Evolutionary conservation across 352 stramenopile genomes (phyloP).

Genomic region (Globisporangium spiculum): DNA sequence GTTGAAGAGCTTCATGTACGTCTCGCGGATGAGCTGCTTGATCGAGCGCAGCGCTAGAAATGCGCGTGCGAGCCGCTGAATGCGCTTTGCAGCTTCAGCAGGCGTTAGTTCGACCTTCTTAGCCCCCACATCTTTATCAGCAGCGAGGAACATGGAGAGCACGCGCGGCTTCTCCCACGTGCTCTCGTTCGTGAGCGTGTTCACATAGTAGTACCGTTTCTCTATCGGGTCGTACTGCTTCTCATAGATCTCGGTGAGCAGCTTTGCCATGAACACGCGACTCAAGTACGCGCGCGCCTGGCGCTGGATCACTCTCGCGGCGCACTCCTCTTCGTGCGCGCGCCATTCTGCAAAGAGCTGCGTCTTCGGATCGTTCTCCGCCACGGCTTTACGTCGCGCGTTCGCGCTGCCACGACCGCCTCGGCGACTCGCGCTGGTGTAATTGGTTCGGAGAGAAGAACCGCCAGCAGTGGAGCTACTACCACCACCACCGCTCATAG

Average conservation of each 20-base stretch:
- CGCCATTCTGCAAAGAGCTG: constrained; percentile 56
- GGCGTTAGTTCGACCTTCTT: constrained; percentile 19
- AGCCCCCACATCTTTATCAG: constrained; percentile 14
- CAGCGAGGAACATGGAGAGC: constrained; percentile 40
- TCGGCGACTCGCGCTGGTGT: constrained; percentile 19
- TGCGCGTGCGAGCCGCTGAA: constrained; percentile 43
- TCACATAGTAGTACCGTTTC: constrained; percentile 66
- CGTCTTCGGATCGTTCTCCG: constrained; percentile 25
- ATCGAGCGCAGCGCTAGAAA: constrained; percentile 39
- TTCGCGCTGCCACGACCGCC: constrained; percentile 22
- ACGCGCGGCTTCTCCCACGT: constrained; percentile 53
- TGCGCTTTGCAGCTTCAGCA: constrained; percentile 39
- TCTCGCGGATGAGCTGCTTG: constrained; percentile 47
- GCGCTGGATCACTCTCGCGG: constrained; percentile 45
- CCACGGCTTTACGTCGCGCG: constrained; percentile 24
- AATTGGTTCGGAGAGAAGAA: not conserved
- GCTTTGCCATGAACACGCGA: constrained; percentile 29
- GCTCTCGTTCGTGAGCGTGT: constrained; percentile 59
- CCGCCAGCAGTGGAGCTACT: not conserved
- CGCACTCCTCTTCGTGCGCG: constrained; percentile 52
- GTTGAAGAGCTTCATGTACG: constrained; percentile 80
- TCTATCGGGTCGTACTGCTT: constrained; percentile 60
- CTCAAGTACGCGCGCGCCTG: constrained; percentile 36
- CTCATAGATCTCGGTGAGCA: constrained; percentile 50
- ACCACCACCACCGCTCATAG: not conserved